Evolutionary conservation across 768 basidiomycete genomes (phyloP).

Genomic region (Nevesoporus exiguus): DNA sequence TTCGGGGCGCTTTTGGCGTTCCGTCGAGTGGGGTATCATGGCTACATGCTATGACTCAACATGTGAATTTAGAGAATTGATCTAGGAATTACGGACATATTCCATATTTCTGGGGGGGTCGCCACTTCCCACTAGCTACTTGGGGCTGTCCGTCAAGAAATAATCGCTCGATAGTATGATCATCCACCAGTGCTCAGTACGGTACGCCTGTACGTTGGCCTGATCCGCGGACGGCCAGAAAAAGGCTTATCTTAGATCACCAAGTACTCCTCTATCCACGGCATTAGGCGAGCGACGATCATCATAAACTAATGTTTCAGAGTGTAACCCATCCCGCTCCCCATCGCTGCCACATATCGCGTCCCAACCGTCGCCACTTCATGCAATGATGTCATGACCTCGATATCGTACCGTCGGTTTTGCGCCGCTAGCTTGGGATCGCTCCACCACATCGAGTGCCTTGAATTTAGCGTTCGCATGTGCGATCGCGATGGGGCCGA

Average conservation of each 20-base stretch:
- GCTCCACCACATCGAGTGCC: slow-evolving; percentile 7
- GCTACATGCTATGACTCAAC: background rate
- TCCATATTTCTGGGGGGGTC: slow-evolving; percentile 9
- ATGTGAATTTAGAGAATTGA: background rate
- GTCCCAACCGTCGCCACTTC: slow-evolving; percentile 8
- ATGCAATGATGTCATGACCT: background rate
- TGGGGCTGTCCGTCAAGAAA: background rate
- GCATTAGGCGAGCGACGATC: slow-evolving; percentile 26
- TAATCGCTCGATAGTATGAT: background rate
- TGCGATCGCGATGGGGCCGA: background rate
- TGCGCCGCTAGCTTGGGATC: slow-evolving; percentile 8
- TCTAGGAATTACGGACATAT: background rate
- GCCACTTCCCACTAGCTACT: background rate
- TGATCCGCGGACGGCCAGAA: slow-evolving; percentile 30
- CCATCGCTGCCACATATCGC: slow-evolving; percentile 4
- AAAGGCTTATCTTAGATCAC: slow-evolving; percentile 19
- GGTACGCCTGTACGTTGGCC: slow-evolving; percentile 5
- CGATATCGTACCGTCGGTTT: background rate
- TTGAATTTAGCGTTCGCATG: background rate
- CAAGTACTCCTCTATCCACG: slow-evolving; percentile 9
- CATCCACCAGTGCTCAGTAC: background rate
- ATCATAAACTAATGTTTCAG: background rate
- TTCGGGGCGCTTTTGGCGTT: background rate
- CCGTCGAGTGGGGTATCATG: background rate
- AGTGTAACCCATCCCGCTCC: background rate